phyloP scores from a whole-genome alignment of 2,329 filamentous ascomycete genomes.

The Pseudopyricularia cyperi region DNA sequence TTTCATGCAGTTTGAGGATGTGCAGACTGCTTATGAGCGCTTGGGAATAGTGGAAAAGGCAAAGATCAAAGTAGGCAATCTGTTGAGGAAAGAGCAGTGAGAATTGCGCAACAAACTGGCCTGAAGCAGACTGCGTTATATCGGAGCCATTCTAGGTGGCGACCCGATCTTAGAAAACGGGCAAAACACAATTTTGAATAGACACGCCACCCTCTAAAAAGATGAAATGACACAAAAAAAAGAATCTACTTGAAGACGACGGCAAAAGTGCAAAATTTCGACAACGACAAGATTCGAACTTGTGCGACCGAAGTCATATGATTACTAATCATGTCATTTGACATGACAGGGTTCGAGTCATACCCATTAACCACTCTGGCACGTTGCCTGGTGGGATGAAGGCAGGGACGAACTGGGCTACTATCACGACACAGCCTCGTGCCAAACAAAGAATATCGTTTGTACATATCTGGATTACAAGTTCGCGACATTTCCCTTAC shows the following conservation, averaged over 20 bases:
- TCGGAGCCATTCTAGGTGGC: background rate
- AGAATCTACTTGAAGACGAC: background rate
- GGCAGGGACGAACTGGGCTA: too few species aligned
- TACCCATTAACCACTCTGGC: constrained; percentile 1
- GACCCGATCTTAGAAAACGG: too few species aligned
- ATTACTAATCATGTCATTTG: background rate
- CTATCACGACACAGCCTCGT: too few species aligned
- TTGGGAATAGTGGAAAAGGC: background rate
- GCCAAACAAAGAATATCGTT: too few species aligned
- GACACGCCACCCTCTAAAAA: background rate
- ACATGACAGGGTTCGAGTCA: background rate
- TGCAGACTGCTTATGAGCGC: background rate
- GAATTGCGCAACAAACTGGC: background rate
- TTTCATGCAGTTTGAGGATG: background rate
- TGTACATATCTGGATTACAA: too few species aligned
- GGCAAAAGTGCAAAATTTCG: background rate
- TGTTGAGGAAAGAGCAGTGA: background rate
- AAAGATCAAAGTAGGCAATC: background rate
- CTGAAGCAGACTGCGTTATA: too few species aligned
- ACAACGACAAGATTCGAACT: constrained; percentile 1
- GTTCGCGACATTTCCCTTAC: too few species aligned
- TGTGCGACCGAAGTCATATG: constrained; percentile 1
- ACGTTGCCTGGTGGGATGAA: background rate
- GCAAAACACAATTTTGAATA: background rate
- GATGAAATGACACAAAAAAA: background rate